Evolutionary conservation across 1,284 basidiomycete genomes (phyloP), one percentile per base, ranked within the genome.

Genomic region (Neolentinus lepideus): DNA sequence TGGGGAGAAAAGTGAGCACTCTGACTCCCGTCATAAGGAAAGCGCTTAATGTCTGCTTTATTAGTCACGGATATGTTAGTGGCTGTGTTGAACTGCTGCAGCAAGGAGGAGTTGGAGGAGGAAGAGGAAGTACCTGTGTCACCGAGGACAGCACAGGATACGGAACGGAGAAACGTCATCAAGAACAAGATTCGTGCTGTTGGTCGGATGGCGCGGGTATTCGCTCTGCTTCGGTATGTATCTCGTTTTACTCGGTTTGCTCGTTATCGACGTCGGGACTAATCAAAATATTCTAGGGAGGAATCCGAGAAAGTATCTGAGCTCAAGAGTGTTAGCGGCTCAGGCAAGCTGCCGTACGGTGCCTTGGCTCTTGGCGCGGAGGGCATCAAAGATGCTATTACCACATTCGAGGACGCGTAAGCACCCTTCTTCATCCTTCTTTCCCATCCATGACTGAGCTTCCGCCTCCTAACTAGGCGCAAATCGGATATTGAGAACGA

Each of bases 401-500:
- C 83, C 61, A 90, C 88, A 62, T 99, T 98, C 68, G 92, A 94
- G 53, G 95, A 98, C 68, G 96, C 96, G 90, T 94, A 74, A 62
- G 91, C 22, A 16, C 33, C 19, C 29, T 36, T 52, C 27, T 21
- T 24, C 38, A 50, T 31, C 36, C 12, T n/a, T 21, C 24, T 26
- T 53, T 16, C 33, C 21, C 27, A 21, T n/a, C 46, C 8, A 53
- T 53, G 31, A 45, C 51, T 21, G 16, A 29, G 24, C 56, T 45
- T 8, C 2, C n/a, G 21, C 54, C 51, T 51, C 48, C 11, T 54
- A 35, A 25, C 29, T 64, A 94, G 91, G 22, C 92, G 96, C 62
- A 96, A 95, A 75, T 94, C 92, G 43, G 97, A 99, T 77, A 98
- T 99, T 64, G 96, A 99, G 75, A 98, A 99, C 75, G 96, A 99